These are phyloP conservation scores for Angophora floribunda DNA, from an alignment of 345 rosid genomes.

Conservation along the genomic window DNA sequence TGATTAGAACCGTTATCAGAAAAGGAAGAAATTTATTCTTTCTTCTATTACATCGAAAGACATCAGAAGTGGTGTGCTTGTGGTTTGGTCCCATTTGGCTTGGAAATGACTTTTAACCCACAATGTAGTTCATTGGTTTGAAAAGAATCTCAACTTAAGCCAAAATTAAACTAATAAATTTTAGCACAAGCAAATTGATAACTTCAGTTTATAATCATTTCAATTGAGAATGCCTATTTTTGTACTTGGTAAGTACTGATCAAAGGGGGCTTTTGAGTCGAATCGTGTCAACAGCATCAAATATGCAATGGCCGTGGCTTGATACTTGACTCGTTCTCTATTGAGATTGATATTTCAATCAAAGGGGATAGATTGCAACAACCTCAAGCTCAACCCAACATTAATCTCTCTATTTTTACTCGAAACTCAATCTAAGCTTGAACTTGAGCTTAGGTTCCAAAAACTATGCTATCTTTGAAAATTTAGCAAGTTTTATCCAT, in stretches of 20 bases:
- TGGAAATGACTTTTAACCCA: neutral
- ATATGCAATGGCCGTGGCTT: neutral
- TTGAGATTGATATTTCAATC: neutral
- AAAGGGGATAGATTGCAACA: neutral
- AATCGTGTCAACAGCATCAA: neutral
- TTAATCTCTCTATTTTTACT: neutral
- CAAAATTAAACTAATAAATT: neutral
- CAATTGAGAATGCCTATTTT: neutral
- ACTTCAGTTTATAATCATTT: neutral
- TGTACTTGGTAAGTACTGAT: neutral
- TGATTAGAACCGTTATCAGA: too few relatives aligned
- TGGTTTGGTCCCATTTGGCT: too few relatives aligned
- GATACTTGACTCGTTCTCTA: neutral
- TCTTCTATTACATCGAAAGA: too few relatives aligned
- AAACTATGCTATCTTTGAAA: neutral
- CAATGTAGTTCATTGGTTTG: neutral
- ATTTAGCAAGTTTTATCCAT: neutral
- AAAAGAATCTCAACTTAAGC: neutral
- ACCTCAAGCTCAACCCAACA: neutral
- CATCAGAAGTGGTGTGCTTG: too few relatives aligned
- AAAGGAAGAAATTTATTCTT: too few relatives aligned
- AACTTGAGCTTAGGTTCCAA: neutral
- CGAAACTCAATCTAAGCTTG: neutral
- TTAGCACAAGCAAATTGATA: neutral
- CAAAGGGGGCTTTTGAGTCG: neutral